Percentiles rank a stretch among this genome's conserved stretches.
These are phyloP conservation scores for Venturia asperata DNA, from an alignment of 2,329 filamentous ascomycete genomes.

Conservation along the genomic window DNA sequence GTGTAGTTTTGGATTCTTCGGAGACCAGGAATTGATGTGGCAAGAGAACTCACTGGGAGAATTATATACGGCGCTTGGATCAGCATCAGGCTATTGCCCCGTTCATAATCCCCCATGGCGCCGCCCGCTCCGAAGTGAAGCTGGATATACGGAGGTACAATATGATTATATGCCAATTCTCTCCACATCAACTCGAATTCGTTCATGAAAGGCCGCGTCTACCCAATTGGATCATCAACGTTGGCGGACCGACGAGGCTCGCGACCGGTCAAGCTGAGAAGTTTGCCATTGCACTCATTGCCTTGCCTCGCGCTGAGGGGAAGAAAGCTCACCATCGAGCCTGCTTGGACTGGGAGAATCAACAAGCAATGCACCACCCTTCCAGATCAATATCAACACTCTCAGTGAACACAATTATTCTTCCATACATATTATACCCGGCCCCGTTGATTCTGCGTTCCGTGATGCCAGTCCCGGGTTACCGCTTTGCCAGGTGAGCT, in stretches of 20 bases:
- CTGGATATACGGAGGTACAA: no score
- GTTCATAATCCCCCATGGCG: neutral
- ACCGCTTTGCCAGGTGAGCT: neutral
- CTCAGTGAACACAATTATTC: neutral
- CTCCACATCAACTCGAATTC: neutral
- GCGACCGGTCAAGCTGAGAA: neutral
- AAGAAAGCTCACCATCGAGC: neutral
- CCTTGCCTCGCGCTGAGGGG: slow-evolving; percentile 1
- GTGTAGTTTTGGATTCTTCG: no score
- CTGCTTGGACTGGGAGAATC: neutral
- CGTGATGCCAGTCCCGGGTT: neutral
- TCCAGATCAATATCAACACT: neutral
- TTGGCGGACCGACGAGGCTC: neutral
- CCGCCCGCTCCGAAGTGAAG: neutral
- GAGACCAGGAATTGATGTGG: no score
- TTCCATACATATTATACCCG: neutral
- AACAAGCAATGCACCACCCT: neutral
- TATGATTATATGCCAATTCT: neutral
- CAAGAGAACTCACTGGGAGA: no score
- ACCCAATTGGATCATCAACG: neutral
- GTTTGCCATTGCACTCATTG: neutral
- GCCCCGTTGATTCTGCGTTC: neutral
- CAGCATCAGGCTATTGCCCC: neutral
- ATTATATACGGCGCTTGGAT: neutral
- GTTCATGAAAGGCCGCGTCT: neutral